These are phyloP conservation scores for Penicillium silybi DNA, from an alignment of 495 filamentous ascomycete species.

Conservation along the genomic window DNA sequence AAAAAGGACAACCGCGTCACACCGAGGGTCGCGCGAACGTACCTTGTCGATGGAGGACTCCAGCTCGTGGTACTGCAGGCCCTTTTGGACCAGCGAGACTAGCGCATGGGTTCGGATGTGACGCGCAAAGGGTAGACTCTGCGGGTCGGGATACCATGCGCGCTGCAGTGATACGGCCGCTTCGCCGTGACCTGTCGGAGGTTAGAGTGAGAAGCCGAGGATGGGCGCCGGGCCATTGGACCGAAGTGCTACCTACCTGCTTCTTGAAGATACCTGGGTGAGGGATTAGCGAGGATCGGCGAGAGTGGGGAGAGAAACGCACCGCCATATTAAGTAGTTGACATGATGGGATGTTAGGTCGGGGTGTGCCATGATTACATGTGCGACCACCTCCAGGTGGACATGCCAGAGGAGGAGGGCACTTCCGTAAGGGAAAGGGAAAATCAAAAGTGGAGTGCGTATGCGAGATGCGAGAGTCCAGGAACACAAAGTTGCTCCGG, in stretches of 20 bases:
- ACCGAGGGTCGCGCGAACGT: slow-evolving; percentile 28
- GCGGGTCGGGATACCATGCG: slow-evolving; percentile 72
- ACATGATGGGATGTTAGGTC: slow-evolving; percentile 84
- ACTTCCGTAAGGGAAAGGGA: slow-evolving; percentile 22
- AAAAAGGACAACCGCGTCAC: not conserved
- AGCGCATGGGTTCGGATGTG: slow-evolving; percentile 73
- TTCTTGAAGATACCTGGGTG: slow-evolving; percentile 76
- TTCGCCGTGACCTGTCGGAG: slow-evolving; percentile 51
- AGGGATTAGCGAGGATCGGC: slow-evolving; percentile 5
- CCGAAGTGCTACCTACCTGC: slow-evolving; percentile 60
- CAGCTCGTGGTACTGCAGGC: slow-evolving; percentile 68
- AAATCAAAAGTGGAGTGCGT: slow-evolving; percentile 25
- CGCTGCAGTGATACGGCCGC: slow-evolving; percentile 78
- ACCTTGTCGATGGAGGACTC: slow-evolving; percentile 60
- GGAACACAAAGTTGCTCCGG: not conserved
- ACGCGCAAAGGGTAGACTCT: slow-evolving; percentile 70
- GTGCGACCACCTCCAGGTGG: slow-evolving; percentile 37
- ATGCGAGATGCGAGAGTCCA: not conserved
- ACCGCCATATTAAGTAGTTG: slow-evolving; percentile 99
- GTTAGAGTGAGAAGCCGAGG: slow-evolving; percentile 14
- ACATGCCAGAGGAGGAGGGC: slow-evolving; percentile 35
- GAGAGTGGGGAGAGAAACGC: slow-evolving; percentile 44
- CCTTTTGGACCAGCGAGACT: slow-evolving; percentile 72
- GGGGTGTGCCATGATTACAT: slow-evolving; percentile 49
- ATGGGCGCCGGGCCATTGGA: not conserved